Evolutionary conservation across 164 flowering plant species (phyloP), one percentile per base, ranked within the genome.

Genomic region (Annona cherimola): DNA sequence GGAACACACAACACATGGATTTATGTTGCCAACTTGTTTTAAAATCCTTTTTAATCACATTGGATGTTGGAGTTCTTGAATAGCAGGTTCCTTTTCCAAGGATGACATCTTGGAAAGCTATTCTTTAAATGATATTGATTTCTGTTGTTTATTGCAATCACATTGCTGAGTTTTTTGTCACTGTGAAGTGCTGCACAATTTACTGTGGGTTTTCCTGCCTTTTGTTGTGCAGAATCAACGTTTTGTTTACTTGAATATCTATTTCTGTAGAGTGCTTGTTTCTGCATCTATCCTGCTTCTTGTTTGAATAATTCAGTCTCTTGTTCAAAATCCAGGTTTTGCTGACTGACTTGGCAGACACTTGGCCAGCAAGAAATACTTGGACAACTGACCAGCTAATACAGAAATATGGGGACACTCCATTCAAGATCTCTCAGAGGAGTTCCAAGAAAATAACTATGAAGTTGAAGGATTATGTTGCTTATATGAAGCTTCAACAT

Each of bases 401-500:
- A 68, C 42, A 61, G 54, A 87, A 84, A 11, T 88, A 93, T 81
- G 91, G 96, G 61, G 94, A 95, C 45, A 85, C 84, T 43, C 73
- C 82, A 65, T 95, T 95, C 80, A 86, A 73, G 74, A 85, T 95
- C 71, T 95, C 99, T 74, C 98, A 95, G 75, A 84, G 87, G 75
- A 87, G 89, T 84, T 42, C 89, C 26, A 72, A 71, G 70, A 95
- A 90, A 76, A 74, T 90, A 45, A 82, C 71, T 0, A 91, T 95
- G 93, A 91, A 87, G 77, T 83, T 92, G 43, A 90, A 86, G 81
- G 99, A 95, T 83, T 95, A 95, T 77, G 82, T 86, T 12, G 81
- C 90, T 20, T 95, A 95, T 80, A 85, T 80, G 83, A 82, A 88
- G 66, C n/a, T 78, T 68, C 99, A 95, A 81, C 98, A 87, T 81